A percentile compares a stretch with the other conserved stretches of the same genome.
Evolutionary conservation across 2,329 filamentous ascomycete genomes (phyloP).

Genomic region (Alternaria triticimaculans): DNA sequence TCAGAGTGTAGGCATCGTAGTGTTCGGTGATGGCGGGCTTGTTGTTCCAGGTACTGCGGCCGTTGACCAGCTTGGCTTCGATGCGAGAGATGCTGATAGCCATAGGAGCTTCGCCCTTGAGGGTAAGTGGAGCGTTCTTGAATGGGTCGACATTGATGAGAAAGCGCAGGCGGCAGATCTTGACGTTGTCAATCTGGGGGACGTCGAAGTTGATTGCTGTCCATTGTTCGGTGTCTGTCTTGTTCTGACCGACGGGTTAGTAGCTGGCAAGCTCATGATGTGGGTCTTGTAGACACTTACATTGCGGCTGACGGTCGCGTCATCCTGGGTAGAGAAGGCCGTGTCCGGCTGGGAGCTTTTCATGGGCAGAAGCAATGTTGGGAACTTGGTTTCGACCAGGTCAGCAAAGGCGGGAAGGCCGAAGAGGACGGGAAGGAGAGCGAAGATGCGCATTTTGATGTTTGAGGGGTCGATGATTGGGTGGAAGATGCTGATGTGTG

Average conservation of each 20-base stretch:
- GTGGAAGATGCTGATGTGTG: not conserved
- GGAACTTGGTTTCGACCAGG: constrained; percentile 32
- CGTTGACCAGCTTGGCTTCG: constrained; percentile 31
- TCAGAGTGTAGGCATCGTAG: constrained; percentile 3
- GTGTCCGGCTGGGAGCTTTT: constrained; percentile 25
- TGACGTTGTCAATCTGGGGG: constrained; percentile 26
- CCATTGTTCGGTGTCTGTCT: constrained; percentile 8
- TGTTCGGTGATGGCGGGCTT: constrained; percentile 22
- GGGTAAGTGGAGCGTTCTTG: constrained; percentile 26
- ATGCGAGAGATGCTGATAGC: constrained; percentile 36
- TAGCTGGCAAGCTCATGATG: not conserved
- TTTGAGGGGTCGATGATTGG: not conserved
- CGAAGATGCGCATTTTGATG: constrained; percentile 31
- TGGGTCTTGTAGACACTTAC: constrained; percentile 10
- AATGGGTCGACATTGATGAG: constrained; percentile 25
- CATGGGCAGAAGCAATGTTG: constrained; percentile 45
- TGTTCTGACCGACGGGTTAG: constrained; percentile 16
- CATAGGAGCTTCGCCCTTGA: constrained; percentile 28
- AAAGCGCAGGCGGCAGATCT: constrained; percentile 36
- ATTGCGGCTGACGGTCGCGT: constrained; percentile 26
- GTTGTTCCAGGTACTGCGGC: constrained; percentile 37
- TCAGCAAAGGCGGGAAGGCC: constrained; percentile 13
- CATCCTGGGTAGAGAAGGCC: constrained; percentile 30
- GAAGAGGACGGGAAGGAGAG: constrained; percentile 29
- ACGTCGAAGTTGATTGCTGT: constrained; percentile 45